phyloP scores from a whole-genome alignment of 2,329 filamentous ascomycete species.

The Aureobasidium uvarum region DNA sequence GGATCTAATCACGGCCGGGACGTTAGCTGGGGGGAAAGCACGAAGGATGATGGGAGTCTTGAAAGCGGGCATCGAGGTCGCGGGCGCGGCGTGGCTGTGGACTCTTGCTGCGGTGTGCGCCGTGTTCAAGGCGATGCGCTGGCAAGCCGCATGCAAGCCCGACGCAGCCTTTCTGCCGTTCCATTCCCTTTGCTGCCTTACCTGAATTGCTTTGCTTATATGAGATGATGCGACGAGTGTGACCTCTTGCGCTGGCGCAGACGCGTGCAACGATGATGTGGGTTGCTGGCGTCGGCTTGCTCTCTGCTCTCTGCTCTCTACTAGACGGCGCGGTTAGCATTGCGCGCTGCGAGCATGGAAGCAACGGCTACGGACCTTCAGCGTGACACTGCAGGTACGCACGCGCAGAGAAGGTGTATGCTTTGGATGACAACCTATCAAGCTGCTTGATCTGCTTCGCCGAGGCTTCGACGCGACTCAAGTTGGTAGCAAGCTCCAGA shows the following conservation, averaged over 20 bases:
- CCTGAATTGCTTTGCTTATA: slow-evolving; percentile 10
- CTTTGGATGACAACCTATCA: slow-evolving; percentile 22
- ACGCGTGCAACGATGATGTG: slow-evolving; percentile 12
- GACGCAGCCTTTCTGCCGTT: slow-evolving; percentile 5
- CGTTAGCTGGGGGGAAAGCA: slow-evolving; percentile 5
- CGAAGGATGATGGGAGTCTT: neutral
- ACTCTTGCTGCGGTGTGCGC: neutral
- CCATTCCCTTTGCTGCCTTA: slow-evolving; percentile 19
- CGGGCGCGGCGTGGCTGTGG: slow-evolving; percentile 19
- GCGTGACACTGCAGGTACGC: slow-evolving; percentile 25
- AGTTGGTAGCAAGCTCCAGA: slow-evolving; percentile 15
- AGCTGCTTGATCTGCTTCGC: slow-evolving; percentile 17
- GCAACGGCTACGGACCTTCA: slow-evolving; percentile 13
- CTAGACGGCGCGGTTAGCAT: slow-evolving; percentile 4
- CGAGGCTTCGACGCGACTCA: slow-evolving; percentile 22
- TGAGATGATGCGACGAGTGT: neutral
- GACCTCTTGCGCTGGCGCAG: slow-evolving; percentile 13
- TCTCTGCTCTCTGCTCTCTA: neutral
- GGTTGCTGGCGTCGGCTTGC: slow-evolving; percentile 10
- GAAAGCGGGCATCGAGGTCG: neutral
- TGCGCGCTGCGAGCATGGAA: neutral
- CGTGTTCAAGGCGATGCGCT: slow-evolving; percentile 23
- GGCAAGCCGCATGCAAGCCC: slow-evolving; percentile 24
- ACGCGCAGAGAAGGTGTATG: slow-evolving; percentile 20
- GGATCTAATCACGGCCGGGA: slow-evolving; percentile 24